Conservation (phyloP, 768 basidiomycete species). For the Exidia glandulosa region DNA sequence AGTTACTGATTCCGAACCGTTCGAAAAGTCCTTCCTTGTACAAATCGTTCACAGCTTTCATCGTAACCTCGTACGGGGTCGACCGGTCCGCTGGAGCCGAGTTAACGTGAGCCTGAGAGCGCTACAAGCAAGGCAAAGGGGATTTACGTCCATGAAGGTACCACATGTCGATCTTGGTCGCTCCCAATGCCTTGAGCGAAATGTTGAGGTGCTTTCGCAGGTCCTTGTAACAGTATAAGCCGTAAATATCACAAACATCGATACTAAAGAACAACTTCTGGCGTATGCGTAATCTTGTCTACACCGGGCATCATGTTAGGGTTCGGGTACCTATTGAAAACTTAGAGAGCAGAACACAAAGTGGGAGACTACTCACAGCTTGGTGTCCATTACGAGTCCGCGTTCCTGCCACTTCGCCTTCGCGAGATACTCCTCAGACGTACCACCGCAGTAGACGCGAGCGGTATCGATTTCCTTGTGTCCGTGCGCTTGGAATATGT, state of each 20-base stretch:
- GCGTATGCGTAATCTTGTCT: no score
- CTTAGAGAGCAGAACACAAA: background rate
- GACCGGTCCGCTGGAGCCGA: slow-evolving; percentile 22
- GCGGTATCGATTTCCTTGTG: slow-evolving; percentile 38
- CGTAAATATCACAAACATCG: no score
- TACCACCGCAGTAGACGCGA: slow-evolving; percentile 17
- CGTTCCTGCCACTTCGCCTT: slow-evolving; percentile 34
- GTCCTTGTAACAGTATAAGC: slow-evolving; percentile 13
- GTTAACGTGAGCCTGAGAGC: background rate
- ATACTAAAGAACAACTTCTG: no score
- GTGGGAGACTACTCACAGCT: slow-evolving; percentile 28
- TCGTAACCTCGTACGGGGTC: slow-evolving; percentile 35
- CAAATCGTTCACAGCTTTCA: slow-evolving; percentile 35
- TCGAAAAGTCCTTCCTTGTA: slow-evolving; percentile 32
- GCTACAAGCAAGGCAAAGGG: background rate
- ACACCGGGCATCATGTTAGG: no score
- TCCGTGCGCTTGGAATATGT: slow-evolving; percentile 42
- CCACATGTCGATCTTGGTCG: slow-evolving; percentile 35
- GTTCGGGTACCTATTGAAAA: no score
- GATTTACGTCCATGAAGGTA: slow-evolving; percentile 34
- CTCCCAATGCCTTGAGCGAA: slow-evolving; percentile 34
- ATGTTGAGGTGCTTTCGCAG: slow-evolving; percentile 23
- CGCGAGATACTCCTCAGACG: slow-evolving; percentile 33
- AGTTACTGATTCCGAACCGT: slow-evolving; percentile 35
- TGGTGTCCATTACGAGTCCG: slow-evolving; percentile 48